Evolutionary conservation across 2,329 filamentous ascomycete species (phyloP).

Genomic region (Neofusicoccum umdonicola): DNA sequence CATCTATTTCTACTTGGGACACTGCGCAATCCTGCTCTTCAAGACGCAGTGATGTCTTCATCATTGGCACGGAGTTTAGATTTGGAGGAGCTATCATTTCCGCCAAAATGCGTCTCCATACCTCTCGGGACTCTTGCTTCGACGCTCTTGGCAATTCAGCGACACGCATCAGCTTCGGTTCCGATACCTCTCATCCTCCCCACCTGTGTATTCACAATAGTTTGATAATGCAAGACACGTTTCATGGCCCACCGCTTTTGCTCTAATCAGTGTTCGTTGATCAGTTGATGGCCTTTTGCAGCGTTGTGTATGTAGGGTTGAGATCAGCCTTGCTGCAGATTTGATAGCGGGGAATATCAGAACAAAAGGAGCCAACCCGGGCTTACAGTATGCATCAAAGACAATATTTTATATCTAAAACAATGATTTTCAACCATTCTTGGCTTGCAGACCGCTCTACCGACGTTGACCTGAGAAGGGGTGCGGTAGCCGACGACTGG

Average conservation of each 20-base stretch:
- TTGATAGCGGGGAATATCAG: not conserved
- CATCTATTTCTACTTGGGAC: conserved; percentile 99
- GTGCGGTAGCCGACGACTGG: no score
- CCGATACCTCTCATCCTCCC: not conserved
- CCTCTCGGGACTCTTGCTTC: not conserved
- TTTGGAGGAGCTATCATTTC: not conserved
- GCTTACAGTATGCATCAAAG: not conserved
- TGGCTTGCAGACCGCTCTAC: not conserved
- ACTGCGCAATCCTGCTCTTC: conserved; percentile 97
- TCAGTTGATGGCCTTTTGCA: not conserved
- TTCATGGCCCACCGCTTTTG: not conserved
- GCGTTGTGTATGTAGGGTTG: not conserved
- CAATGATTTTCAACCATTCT: not conserved
- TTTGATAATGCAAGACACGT: conserved; percentile 9
- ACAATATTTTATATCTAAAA: no score
- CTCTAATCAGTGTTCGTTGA: not conserved
- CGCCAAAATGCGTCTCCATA: not conserved
- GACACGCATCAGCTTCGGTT: conserved; percentile 4
- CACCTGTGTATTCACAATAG: conserved; percentile 6
- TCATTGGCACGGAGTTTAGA: not conserved
- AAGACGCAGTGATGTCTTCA: conserved; percentile 76
- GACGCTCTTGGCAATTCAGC: not conserved
- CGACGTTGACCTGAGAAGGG: not conserved
- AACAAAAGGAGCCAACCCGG: not conserved
- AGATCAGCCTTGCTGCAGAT: not conserved